Evolutionary conservation across 2,329 filamentous ascomycete genomes (phyloP), one percentile per base, ranked within the genome.

Genomic region (Fusarium xylarioides): DNA sequence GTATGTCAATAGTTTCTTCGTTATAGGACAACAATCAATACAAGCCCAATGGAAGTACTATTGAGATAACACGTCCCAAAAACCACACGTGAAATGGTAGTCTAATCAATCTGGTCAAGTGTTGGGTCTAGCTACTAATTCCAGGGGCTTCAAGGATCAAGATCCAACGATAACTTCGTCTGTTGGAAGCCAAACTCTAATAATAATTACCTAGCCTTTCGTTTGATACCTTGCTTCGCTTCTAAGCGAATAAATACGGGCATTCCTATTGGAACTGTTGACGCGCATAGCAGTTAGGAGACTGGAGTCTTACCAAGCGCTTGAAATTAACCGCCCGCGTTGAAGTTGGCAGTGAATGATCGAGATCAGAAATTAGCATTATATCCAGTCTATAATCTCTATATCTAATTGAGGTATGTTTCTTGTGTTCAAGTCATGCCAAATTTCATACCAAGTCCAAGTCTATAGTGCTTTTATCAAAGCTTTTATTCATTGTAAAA

Each of bases 21-120:
- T 11, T 37, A 1, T 16, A 28, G 7, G 6, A n/a, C 23, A 16
- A 38, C 18, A 19, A 8, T 16, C 7, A 53, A 37, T 28, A 28
- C 3, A 38, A 37, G 14, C 5, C 21, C 37, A 4, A 35, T 2
- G 0, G 2, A 28, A 21, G 47, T 12, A n/a, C n/a, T 5, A 0
- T 37, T 7, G 19, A 28, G 12, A 11, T 0, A 23, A 23, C 2
- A 7, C 1, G 16, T 14, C 11, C 30, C 9, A 34, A n/a, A n/a
- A n/a, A 15, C n/a, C 10, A 11, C 6, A 47, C 0, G 28, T 47
- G 16, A 18, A 14, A 35, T 1, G 15, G 16, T 19, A 14, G n/a
- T 12, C 2, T 14, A 5, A 14, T 23, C 21, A 34, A 10, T 2
- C 3, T 15, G 5, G 30, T 6, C 7, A 34, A 34, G 11, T 11